Evolutionary conservation across 176 grass and related monocot genomes (phyloP).

Genomic region (Oryza longistaminata): DNA sequence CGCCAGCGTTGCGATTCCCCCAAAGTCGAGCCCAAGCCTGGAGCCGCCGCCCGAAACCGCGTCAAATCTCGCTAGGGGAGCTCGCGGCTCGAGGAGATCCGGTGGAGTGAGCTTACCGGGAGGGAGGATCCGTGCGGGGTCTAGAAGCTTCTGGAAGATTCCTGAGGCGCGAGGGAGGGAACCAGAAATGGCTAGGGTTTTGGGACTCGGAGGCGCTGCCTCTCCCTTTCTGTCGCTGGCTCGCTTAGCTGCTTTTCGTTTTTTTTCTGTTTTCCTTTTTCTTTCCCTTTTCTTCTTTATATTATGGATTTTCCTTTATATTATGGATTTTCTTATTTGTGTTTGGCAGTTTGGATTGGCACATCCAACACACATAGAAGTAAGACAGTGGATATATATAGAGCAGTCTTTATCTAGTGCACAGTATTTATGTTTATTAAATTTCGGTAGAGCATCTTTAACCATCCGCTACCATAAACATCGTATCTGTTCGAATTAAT

Average conservation of each 20-base stretch:
- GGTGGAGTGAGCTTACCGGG: background rate
- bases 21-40: conserved; percentile 1
- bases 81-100: conserved; percentile 17
- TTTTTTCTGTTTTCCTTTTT: background rate
- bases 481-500: too few species aligned
- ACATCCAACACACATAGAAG: too few species aligned
- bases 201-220: conserved; percentile 18
- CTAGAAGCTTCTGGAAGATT: conserved; percentile 16
- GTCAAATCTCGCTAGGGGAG: background rate
- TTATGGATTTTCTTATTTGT: background rate
- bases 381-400: too few species aligned
- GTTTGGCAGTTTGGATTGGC: background rate
- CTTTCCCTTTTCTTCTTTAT: background rate
- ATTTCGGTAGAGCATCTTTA: too few species aligned
- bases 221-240: background rate
- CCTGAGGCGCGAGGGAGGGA: background rate
- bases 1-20: conserved; percentile 43
- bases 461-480: too few species aligned
- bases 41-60: background rate
- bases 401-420: too few species aligned
- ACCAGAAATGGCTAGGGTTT: conserved; percentile 47
- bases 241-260: background rate
- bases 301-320: background rate
- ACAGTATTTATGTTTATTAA: too few species aligned
- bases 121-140: background rate